These are phyloP conservation scores for Epichloe sp. DNA, from an alignment of 2,329 filamentous ascomycete species.

Conservation along the genomic window DNA sequence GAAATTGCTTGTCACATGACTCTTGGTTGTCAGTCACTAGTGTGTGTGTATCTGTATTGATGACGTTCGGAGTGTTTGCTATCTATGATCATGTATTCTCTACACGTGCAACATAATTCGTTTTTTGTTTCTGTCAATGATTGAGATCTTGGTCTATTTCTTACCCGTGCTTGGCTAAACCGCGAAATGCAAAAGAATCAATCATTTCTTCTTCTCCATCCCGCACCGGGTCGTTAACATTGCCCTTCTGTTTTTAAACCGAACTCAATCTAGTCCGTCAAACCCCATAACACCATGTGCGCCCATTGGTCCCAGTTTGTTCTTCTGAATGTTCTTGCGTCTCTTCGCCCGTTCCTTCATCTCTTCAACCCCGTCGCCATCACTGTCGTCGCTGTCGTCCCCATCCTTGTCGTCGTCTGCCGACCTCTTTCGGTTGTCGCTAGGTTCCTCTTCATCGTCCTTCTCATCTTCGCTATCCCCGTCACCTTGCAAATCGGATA, in stretches of 20 bases:
- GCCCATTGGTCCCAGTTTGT: slow-evolving; percentile 34
- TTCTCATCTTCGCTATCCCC: slow-evolving; percentile 34
- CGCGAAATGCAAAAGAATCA: neutral
- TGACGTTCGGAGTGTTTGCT: too few species aligned
- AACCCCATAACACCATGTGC: slow-evolving; percentile 39
- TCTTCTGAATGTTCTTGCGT: slow-evolving; percentile 27
- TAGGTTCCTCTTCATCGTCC: slow-evolving; percentile 24
- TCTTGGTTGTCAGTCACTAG: too few species aligned
- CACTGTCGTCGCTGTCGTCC: slow-evolving; percentile 23
- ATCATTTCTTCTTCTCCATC: neutral
- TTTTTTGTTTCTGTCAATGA: too few species aligned
- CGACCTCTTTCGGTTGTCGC: slow-evolving; percentile 7
- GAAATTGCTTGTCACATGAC: neutral
- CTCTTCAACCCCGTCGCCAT: slow-evolving; percentile 20
- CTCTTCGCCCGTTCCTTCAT: slow-evolving; percentile 33
- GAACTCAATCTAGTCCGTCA: slow-evolving; percentile 28
- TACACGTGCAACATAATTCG: too few species aligned
- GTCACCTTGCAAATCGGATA: slow-evolving; percentile 37
- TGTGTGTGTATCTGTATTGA: too few species aligned
- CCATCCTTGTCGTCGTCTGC: slow-evolving; percentile 26
- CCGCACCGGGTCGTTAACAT: neutral
- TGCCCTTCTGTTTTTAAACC: neutral
- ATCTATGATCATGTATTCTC: too few species aligned
- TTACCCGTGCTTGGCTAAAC: neutral
- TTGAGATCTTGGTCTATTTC: neutral